These are phyloP conservation scores for Schwanniomyces sp. DNA, from an alignment of 805 yeast species.

Conservation along the genomic window DNA sequence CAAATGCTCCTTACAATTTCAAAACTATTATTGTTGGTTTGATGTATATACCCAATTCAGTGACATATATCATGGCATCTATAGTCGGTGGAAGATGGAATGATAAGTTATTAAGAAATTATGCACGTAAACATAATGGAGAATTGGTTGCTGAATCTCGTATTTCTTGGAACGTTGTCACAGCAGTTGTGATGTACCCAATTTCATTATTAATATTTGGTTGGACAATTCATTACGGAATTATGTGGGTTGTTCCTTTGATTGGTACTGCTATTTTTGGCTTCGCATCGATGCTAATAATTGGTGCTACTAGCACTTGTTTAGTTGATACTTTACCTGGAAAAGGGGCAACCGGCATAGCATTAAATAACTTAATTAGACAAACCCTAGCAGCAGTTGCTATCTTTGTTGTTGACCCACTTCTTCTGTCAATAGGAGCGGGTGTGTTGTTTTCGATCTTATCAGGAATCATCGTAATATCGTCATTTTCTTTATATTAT, in stretches of 20 bases:
- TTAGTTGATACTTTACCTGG: conserved; percentile 85
- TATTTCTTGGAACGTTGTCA: conserved; percentile 68
- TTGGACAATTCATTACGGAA: conserved; percentile 69
- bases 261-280: conserved; percentile 83
- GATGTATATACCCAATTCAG: conserved; percentile 79
- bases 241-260: conserved; percentile 77
- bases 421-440: conserved; percentile 62
- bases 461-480: conserved; percentile 53
- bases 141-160: conserved; percentile 74
- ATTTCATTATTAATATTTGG: conserved; percentile 72
- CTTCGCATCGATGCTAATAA: conserved; percentile 78
- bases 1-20: conserved; percentile 69
- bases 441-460: conserved; percentile 72
- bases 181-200: conserved; percentile 64
- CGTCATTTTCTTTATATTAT: conserved; percentile 42
- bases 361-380: conserved; percentile 73
- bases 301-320: conserved; percentile 79
- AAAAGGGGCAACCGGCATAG: conserved; percentile 85
- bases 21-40: conserved; percentile 65
- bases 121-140: conserved; percentile 61
- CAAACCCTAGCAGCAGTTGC: conserved; percentile 74
- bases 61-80: conserved; percentile 73
- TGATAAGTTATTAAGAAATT: conserved; percentile 54
- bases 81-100: conserved; percentile 82
- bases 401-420: conserved; percentile 72